Base-by-base conservation (phyloP, 2,329 filamentous ascomycete species). In the Sarocladiaceae sp. region DNA sequence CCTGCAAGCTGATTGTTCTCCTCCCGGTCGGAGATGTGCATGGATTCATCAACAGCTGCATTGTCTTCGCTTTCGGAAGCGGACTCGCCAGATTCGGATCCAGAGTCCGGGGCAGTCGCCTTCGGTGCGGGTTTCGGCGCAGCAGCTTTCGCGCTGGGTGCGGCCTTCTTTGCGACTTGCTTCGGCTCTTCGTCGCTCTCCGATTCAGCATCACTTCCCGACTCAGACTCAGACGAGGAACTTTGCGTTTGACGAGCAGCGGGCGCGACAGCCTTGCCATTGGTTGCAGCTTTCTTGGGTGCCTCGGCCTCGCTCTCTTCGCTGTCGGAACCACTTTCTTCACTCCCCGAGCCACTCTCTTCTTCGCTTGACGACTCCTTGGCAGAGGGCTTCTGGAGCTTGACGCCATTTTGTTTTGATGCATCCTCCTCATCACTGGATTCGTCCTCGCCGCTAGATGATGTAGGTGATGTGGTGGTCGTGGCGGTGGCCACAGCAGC, bases 31-130 rank as follows among this genome's bases (percentile, higher is more conserved):
- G 62, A 58, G n/a, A 70, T 65, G 42, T 69, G 66, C 59, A 71
- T 69, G 1, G 74, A 71, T 57, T 72, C 65, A 39, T 74, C 70
- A 3, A 59, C 63, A 55, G 54, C 59, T 12, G 56, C 53, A 11
- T 58, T 56, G 11, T 59, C 51, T 13, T 55, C 58, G 28, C 62
- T 54, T n/a, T 59, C 59, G 33, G 40, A 47, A 15, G 29, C 18
- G 2, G 51, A 48, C 10, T 7, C 25, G 17, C 60, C 59, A 29
- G 40, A 36, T 5, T 29, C 17, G 2, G 51, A 53, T 15, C 4
- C 28, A 31, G 44, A n/a, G 17, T 51, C 25, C 28, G 48, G n/a
- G 39, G 42, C 37, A 20, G 46, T 15, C 17, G 25, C 20, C 52
- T 55, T 59, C n/a, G 48, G 17, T 12, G 52, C 35, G 10, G 42